These are phyloP conservation scores for Verruconis gallopava DNA, from an alignment of 2,329 filamentous ascomycete species.

Conservation along the genomic window DNA sequence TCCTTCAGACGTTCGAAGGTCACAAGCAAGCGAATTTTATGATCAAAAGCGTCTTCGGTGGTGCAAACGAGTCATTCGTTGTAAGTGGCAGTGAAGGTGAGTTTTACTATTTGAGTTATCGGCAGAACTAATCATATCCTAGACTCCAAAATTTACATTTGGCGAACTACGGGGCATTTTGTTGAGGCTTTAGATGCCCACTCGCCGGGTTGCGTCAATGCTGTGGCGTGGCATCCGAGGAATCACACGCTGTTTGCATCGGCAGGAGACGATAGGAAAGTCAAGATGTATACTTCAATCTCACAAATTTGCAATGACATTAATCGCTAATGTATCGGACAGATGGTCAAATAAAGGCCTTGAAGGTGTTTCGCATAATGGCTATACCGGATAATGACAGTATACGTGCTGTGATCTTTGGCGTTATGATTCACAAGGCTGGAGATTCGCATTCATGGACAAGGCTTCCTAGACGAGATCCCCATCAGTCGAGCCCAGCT, in stretches of 20 bases:
- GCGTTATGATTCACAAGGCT: background rate
- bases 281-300: conserved; percentile 61
- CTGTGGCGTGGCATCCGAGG: conserved; percentile 76
- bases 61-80: conserved; percentile 83
- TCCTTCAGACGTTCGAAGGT: conserved; percentile 63
- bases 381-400: no score
- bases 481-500: no score
- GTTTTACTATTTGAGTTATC: conserved; percentile 14
- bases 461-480: background rate
- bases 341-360: no score
- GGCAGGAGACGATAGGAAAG: conserved; percentile 72
- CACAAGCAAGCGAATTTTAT: conserved; percentile 64
- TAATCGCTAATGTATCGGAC: no score
- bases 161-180: conserved; percentile 70
- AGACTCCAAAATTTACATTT: conserved; percentile 68
- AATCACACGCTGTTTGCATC: conserved; percentile 79
- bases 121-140: conserved; percentile 15
- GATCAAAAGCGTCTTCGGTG: conserved; percentile 74
- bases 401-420: no score
- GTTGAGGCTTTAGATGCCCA: conserved; percentile 71
- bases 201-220: conserved; percentile 60
- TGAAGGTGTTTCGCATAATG: no score
- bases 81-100: conserved; percentile 82
- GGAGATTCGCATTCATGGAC: background rate
- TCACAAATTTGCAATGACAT: no score